These are phyloP conservation scores for Vaccinium corymbosum DNA, from an alignment of 148 eudicot species.

Conservation along the genomic window DNA sequence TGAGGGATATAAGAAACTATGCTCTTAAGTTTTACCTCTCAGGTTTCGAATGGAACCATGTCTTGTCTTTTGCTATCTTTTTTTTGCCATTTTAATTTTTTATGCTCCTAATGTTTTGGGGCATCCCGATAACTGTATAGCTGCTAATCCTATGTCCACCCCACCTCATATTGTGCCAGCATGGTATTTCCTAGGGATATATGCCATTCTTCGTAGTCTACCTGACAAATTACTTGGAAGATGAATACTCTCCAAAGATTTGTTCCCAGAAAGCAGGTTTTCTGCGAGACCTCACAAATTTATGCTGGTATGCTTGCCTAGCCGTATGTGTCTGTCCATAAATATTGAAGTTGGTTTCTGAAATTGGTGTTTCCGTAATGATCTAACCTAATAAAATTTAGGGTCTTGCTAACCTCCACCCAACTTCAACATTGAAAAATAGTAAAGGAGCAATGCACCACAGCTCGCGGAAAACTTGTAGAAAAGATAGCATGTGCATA, in stretches of 20 bases:
- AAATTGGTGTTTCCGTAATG: background rate
- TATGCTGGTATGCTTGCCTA: background rate
- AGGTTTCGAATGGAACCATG: no score
- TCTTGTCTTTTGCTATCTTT: no score
- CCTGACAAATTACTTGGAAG: no score
- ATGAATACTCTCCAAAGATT: background rate
- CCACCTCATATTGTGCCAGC: constrained; percentile 6
- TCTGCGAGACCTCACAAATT: background rate
- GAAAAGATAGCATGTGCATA: no score
- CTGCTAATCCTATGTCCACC: constrained; percentile 9
- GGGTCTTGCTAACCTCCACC: no score
- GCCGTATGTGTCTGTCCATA: background rate
- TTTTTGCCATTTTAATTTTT: background rate
- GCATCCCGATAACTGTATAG: background rate
- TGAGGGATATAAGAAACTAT: background rate
- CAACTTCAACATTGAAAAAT: no score
- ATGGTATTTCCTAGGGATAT: background rate
- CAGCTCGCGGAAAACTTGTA: no score
- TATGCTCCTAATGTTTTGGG: constrained; percentile 3
- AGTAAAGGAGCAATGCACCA: no score
- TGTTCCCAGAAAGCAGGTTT: background rate
- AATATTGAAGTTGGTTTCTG: background rate
- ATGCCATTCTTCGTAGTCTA: background rate
- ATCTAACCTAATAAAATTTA: background rate
- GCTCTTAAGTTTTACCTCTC: no score